A percentile compares a stretch with the other conserved stretches of the same genome.
phyloP scores from a whole-genome alignment of 148 eudicot genomes.

The Camellia japonica region DNA sequence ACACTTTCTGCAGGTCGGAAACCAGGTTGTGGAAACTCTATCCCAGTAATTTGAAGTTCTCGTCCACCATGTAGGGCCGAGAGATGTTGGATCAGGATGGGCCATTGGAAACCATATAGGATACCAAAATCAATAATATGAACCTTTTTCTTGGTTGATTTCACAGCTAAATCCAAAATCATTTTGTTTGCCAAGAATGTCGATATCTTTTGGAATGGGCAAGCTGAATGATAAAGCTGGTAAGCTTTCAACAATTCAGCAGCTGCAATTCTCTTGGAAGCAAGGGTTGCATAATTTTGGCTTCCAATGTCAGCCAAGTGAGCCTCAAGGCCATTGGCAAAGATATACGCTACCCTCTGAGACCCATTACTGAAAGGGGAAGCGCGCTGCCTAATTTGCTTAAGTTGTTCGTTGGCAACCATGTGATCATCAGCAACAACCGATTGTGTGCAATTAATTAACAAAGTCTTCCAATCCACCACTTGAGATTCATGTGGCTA shows the following conservation, averaged over 20 bases:
- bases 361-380: background rate
- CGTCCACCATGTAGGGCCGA: constrained; percentile 20
- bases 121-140: too few species aligned
- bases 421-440: background rate
- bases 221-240: constrained; percentile 33
- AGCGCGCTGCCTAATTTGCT: background rate
- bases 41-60: constrained; percentile 42
- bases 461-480: background rate
- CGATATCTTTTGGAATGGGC: constrained; percentile 36
- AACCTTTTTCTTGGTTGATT: too few species aligned
- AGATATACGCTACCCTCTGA: constrained; percentile 17
- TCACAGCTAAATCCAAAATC: too few species aligned
- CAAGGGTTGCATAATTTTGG: constrained; percentile 29
- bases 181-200: constrained; percentile 11
- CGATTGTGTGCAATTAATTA: background rate
- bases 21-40: constrained; percentile 38
- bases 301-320: constrained; percentile 41
- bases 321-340: constrained; percentile 43
- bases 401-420: background rate
- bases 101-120: constrained; percentile 37
- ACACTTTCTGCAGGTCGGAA: constrained; percentile 40
- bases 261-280: constrained; percentile 30
- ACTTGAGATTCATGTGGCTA: constrained; percentile 16
- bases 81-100: constrained; percentile 31
- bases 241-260: constrained; percentile 39